These are phyloP conservation scores for Leptosphaerulina australis DNA, from an alignment of 2,329 filamentous ascomycete species.

Conservation along the genomic window DNA sequence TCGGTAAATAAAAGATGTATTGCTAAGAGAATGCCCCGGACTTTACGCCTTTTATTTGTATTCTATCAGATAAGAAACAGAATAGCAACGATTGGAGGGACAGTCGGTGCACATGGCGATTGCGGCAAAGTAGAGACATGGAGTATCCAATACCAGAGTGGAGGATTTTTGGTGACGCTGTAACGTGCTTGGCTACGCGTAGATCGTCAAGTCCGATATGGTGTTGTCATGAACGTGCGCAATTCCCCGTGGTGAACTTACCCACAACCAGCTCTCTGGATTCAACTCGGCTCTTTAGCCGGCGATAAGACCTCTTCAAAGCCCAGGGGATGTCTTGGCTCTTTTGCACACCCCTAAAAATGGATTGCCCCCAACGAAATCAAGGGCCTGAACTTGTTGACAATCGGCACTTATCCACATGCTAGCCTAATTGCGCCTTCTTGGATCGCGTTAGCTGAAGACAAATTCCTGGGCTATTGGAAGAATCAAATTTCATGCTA, in stretches of 20 bases:
- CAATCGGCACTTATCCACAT: neutral
- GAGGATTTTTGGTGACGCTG: neutral
- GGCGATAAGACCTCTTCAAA: neutral
- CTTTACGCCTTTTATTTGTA: conserved; percentile 1
- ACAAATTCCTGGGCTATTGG: neutral
- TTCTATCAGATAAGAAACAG: conserved; percentile 12
- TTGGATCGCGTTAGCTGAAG: no score
- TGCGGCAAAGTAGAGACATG: neutral
- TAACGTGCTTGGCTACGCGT: conserved; percentile 6
- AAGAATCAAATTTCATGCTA: neutral
- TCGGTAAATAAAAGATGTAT: conserved; percentile 2
- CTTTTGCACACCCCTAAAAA: neutral
- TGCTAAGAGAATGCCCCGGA: conserved; percentile 14
- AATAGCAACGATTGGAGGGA: neutral
- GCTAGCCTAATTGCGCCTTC: neutral
- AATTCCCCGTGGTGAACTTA: neutral
- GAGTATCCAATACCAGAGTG: neutral
- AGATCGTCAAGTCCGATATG: neutral
- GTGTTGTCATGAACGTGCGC: neutral
- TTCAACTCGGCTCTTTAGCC: neutral
- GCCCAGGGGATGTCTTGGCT: no score
- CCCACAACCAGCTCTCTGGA: neutral
- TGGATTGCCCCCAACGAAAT: neutral
- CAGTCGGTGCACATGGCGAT: neutral
- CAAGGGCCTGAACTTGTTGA: neutral